These are phyloP conservation scores for Ceratonia siliqua DNA, from an alignment of 306 rosid genomes.

Conservation along the genomic window DNA sequence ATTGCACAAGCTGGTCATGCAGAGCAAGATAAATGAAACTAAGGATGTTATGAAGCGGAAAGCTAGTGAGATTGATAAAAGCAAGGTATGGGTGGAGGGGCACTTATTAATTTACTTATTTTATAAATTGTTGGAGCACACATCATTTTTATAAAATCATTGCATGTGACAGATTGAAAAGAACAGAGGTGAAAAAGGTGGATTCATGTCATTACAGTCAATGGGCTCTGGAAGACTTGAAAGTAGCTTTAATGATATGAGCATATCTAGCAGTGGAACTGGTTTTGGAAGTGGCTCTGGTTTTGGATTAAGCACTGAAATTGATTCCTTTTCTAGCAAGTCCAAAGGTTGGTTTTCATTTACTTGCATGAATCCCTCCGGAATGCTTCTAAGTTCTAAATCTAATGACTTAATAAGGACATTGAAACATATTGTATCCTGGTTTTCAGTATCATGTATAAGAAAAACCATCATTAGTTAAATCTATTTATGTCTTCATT, in stretches of 20 bases:
- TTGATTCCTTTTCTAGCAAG: conserved; percentile 78
- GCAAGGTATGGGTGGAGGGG: conserved; percentile 71
- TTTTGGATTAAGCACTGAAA: conserved; percentile 69
- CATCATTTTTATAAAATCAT: conserved; percentile 3
- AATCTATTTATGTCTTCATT: not conserved
- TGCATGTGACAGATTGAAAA: conserved; percentile 72
- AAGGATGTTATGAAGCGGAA: conserved; percentile 96
- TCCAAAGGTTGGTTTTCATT: conserved; percentile 67
- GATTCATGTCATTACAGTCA: conserved; percentile 72
- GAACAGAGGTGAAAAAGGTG: conserved; percentile 88
- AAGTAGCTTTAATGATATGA: conserved; percentile 69
- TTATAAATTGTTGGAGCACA: not conserved
- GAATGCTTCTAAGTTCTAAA: conserved; percentile 20
- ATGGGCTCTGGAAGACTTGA: conserved; percentile 96
- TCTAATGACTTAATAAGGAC: conserved; percentile 25
- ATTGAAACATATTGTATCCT: conserved; percentile 11
- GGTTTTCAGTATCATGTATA: not conserved
- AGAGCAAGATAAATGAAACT: conserved; percentile 94
- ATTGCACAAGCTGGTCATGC: conserved; percentile 87
- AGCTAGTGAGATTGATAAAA: conserved; percentile 98
- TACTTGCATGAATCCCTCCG: conserved; percentile 20
- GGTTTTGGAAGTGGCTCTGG: conserved; percentile 92
- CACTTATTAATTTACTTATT: not conserved
- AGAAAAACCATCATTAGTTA: not conserved
- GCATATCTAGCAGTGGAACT: conserved; percentile 78